These are phyloP conservation scores for Beauveria medogensis DNA, from an alignment of 2,329 filamentous ascomycete species.

Conservation along the genomic window DNA sequence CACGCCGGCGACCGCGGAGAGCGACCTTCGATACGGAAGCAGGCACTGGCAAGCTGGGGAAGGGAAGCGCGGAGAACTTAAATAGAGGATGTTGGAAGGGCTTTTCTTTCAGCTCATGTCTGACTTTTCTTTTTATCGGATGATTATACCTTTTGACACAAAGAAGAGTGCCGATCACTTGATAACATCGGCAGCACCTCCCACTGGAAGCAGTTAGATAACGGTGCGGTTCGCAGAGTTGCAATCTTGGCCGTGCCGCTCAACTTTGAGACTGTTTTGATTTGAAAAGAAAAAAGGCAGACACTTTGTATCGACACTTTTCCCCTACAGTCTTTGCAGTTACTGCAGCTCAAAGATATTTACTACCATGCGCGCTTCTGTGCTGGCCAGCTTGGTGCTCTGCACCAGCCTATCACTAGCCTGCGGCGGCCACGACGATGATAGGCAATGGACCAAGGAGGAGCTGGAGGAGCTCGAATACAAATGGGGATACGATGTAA, in stretches of 20 bases:
- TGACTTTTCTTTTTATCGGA: not conserved
- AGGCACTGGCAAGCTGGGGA: not conserved
- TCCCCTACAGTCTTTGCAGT: too few species aligned
- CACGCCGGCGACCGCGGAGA: slow-evolving; percentile 10
- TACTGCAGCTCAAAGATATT: not conserved
- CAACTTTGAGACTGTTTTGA: too few species aligned
- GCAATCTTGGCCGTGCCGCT: too few species aligned
- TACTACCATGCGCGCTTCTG: not conserved
- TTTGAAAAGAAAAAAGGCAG: too few species aligned
- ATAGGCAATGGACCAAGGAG: slow-evolving; percentile 40
- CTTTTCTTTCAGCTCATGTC: not conserved
- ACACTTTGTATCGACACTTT: not conserved
- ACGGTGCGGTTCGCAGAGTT: too few species aligned
- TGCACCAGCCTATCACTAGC: slow-evolving; percentile 19
- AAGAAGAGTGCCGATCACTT: not conserved
- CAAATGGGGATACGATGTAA: slow-evolving; percentile 51
- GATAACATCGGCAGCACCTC: not conserved
- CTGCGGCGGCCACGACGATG: slow-evolving; percentile 23
- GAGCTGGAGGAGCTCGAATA: slow-evolving; percentile 43
- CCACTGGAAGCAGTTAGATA: not conserved
- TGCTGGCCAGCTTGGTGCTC: slow-evolving; percentile 20
- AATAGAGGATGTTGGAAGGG: not conserved
- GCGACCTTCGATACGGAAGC: slow-evolving; percentile 2
- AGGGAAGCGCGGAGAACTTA: not conserved
- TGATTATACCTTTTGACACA: not conserved